phyloP scores from a whole-genome alignment of 2,329 filamentous ascomycete species.

The Curvularia spicifera region DNA sequence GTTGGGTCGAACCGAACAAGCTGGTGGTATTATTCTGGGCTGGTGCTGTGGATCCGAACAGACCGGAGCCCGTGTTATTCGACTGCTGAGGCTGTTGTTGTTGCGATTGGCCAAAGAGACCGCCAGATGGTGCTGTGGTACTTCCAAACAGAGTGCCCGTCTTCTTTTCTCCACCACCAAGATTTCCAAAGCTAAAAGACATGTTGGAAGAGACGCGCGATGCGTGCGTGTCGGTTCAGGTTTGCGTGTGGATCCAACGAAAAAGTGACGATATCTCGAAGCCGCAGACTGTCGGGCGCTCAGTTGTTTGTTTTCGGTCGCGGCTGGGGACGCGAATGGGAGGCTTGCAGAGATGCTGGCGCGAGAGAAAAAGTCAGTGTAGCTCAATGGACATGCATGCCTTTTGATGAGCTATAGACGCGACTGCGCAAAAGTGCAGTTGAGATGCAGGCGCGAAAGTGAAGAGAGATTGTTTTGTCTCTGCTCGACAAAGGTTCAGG shows the following conservation, averaged over 20 bases:
- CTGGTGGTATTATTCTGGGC: slow-evolving; percentile 33
- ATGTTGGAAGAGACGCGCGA: slow-evolving; percentile 22
- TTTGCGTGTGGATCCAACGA: background rate
- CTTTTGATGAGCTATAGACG: slow-evolving; percentile 6
- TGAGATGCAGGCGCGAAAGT: slow-evolving; percentile 17
- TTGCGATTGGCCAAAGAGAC: slow-evolving; percentile 50
- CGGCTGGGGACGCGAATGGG: slow-evolving; percentile 25
- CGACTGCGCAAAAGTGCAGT: slow-evolving; percentile 14
- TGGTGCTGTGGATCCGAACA: slow-evolving; percentile 30
- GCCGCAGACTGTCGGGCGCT: slow-evolving; percentile 11
- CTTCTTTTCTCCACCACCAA: slow-evolving; percentile 40
- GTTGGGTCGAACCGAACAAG: slow-evolving; percentile 27
- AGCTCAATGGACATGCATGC: slow-evolving; percentile 23
- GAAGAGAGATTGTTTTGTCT: slow-evolving; percentile 23
- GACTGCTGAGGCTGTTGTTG: slow-evolving; percentile 19
- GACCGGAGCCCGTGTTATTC: slow-evolving; percentile 21
- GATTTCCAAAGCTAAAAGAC: slow-evolving; percentile 42
- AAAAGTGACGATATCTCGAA: slow-evolving; percentile 6
- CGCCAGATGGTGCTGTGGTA: slow-evolving; percentile 46
- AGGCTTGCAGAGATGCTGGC: background rate
- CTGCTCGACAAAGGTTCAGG: slow-evolving; percentile 25
- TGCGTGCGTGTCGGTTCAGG: slow-evolving; percentile 2
- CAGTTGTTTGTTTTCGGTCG: slow-evolving; percentile 25
- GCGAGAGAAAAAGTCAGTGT: background rate
- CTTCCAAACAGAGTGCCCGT: slow-evolving; percentile 48